Evolutionary conservation across 2,329 filamentous ascomycete species (phyloP), one percentile per base, ranked within the genome.

Genomic region (Aureobasidium namibiae): DNA sequence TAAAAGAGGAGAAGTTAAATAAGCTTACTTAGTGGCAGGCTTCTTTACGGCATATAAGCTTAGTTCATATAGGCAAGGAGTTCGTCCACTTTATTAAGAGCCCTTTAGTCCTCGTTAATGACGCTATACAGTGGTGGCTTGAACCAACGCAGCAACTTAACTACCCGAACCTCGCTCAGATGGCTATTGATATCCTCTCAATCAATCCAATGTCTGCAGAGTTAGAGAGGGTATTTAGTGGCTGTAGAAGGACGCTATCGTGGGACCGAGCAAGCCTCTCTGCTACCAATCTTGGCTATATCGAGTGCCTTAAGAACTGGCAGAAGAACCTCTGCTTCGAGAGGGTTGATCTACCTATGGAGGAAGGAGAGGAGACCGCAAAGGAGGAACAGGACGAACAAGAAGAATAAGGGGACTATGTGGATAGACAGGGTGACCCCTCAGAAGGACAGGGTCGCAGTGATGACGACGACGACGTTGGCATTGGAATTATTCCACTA

Each of bases 401-500:
- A 29, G 26, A 29, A 29, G 26, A 29, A 29, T 29, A 29, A 29
- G 26, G 42, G 26, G 26, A 29, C 26, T 29, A 29, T 18, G 21
- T 13, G 18, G 42, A 26, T 11, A 18, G 4, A 41, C 14, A 41
- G 38, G 38, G 38, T 41, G 38, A 45, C 41, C 21, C 11, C 8
- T 9, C 7, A 11, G 23, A 29, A 31, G 26, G 44, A 46, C 44
- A 46, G 44, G 44, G 44, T 46, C 3, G 18, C 14, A 10, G 44
- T 18, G 44, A 31, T 23, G 44, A 46, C 44, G 44, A 46, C 44
- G 44, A 50, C 29, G 9, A 29, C 33, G 26, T 48, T 50, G 29
- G 46, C 6, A 50, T 36, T 50, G 29, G 46, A 29, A 50, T 50
- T 24, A 50, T 50, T 50, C 46, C 46, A 50, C 46, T 34, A 36